Evolutionary conservation across 805 yeast species (phyloP), one percentile per base, ranked within the genome.

Genomic region (Saturnispora hagleri): DNA sequence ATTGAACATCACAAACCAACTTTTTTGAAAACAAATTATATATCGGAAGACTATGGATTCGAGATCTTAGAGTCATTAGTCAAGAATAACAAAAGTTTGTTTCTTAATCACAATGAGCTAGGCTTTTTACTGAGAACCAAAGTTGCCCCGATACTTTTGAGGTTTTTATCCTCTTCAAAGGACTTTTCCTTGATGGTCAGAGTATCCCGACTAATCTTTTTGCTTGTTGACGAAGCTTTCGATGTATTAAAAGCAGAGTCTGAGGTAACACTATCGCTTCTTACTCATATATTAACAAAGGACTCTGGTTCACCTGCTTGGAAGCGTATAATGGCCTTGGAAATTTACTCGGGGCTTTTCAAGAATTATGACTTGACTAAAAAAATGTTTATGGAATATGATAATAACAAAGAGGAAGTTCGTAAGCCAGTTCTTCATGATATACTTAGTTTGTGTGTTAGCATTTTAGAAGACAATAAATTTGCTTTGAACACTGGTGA

Each of bases 61-160:
- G 99, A 91, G 62, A 75, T 91, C 28, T 65, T 93, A 22, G 98
- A 93, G 66, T 84, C 84, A 52, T 74, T 90, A 4, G 66, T 93
- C 33, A 74, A 81, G 13, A 82, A 81, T 61, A 89, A 89, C 60
- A 70, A 73, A 17, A 55, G 60, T 0, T 60, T 81, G 3, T 87
- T 91, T 61, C 64, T 73, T 17, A 51, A 64, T 2, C 89, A 84
- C 56, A 68, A 63, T 1, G 96, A 88, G 59, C 72, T 91, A 35
- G 81, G 81, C 1, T 80, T 74, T 57, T 66, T 89, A 12, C 67
- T 90, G 24, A 72, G 91, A 60, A 75, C 80, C 1, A 77, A 81
- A 52, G 76, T 88, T 0, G 83, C 87, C 2, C 98, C 98, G 0
- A 73, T 88, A 9, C 69, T 91, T 18, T 69, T 93, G 22, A 69